Evolutionary conservation across 2,329 filamentous ascomycete species (phyloP).

Genomic region (Verticillium albo-atrum): DNA sequence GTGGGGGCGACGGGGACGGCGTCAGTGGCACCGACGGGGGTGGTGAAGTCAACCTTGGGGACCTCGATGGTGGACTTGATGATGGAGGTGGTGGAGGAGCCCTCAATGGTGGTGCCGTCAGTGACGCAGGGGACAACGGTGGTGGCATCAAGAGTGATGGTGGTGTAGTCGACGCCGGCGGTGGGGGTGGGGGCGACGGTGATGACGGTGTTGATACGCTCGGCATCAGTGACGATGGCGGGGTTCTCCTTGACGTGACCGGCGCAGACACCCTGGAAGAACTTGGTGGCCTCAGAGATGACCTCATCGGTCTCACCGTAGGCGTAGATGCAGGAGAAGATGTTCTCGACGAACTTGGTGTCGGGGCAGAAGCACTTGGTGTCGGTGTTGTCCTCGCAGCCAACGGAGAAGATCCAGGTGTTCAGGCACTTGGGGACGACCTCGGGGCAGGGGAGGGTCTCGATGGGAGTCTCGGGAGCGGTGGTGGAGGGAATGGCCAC

Average conservation of each 20-base stretch:
- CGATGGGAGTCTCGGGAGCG: conserved; percentile 28
- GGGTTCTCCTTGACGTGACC: conserved; percentile 71
- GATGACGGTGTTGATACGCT: conserved; percentile 58
- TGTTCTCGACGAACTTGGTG: conserved; percentile 67
- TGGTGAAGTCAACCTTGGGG: conserved; percentile 47
- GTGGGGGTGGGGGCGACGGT: conserved; percentile 45
- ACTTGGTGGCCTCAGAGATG: conserved; percentile 68
- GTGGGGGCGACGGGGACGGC: conserved; percentile 16
- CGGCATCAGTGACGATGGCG: conserved; percentile 74
- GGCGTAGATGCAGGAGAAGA: conserved; percentile 77
- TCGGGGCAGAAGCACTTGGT: conserved; percentile 82
- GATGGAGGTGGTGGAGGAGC: conserved; percentile 40
- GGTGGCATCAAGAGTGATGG: conserved; percentile 41
- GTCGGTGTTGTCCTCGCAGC: conserved; percentile 81
- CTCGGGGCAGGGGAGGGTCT: conserved; percentile 55
- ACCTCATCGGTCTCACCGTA: conserved; percentile 65
- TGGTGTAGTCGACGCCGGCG: conserved; percentile 43
- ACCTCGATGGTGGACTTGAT: conserved; percentile 49
- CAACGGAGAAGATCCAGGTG: conserved; percentile 73
- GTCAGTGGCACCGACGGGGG: conserved; percentile 15
- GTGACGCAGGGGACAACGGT: conserved; percentile 48
- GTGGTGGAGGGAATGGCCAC: conserved; percentile 28
- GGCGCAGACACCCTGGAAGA: conserved; percentile 90
- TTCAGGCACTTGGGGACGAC: conserved; percentile 86
- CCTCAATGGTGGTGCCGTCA: conserved; percentile 40